These are phyloP conservation scores for Juncus effusus DNA, from an alignment of 176 grass and related monocot genomes.

Conservation along the genomic window DNA sequence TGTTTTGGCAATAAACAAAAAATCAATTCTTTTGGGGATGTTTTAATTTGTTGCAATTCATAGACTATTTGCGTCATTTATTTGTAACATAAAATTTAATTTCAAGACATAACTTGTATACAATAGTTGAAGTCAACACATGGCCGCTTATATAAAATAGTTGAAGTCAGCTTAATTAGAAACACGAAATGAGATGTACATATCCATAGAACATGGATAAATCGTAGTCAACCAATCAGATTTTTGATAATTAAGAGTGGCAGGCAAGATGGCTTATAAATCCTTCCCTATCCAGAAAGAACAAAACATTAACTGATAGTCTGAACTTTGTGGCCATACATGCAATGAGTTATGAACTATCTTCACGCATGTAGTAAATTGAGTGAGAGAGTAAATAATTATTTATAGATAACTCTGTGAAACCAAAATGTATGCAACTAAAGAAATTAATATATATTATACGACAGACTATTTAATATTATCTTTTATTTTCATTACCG, in stretches of 20 bases:
- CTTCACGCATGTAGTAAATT: background rate
- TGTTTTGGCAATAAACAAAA: no score
- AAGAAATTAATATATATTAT: background rate
- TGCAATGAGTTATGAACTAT: background rate
- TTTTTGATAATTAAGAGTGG: conserved; percentile 19
- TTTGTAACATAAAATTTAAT: no score
- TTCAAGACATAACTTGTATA: no score
- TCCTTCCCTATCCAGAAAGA: background rate
- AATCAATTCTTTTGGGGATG: no score
- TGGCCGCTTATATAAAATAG: no score
- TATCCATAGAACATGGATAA: background rate
- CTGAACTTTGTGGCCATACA: background rate
- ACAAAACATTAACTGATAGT: no score
- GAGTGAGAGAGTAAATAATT: background rate
- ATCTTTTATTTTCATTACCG: background rate
- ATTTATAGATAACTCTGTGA: background rate
- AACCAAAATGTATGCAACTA: background rate
- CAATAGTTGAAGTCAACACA: no score
- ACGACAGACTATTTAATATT: background rate
- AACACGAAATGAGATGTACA: no score
- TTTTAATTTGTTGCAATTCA: no score
- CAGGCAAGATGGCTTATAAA: conserved; percentile 7
- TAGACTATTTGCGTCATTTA: no score
- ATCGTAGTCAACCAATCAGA: conserved; percentile 10
- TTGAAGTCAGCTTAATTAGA: no score